These are phyloP conservation scores for Phytophthora sansomeana DNA, from an alignment of 352 stramenopile species.

Conservation along the genomic window DNA sequence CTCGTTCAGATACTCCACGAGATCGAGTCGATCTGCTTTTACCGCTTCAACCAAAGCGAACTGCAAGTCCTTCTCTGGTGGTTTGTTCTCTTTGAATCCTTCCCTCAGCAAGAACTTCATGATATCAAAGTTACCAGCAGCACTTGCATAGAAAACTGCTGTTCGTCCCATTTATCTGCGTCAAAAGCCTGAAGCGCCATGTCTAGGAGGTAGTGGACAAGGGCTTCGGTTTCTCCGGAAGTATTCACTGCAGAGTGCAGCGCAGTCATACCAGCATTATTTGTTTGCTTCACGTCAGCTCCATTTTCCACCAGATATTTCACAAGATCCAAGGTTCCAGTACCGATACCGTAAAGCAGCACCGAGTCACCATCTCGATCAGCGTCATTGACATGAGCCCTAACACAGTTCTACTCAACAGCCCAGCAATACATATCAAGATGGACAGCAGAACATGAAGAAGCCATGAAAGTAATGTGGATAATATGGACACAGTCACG, in stretches of 20 bases:
- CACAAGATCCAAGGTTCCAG: neutral
- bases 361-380: neutral
- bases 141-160: slow-evolving; percentile 4
- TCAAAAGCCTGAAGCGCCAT: neutral
- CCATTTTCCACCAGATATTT: slow-evolving; percentile 1
- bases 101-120: neutral
- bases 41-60: neutral
- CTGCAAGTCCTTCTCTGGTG: neutral
- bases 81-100: neutral
- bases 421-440: too few relatives aligned
- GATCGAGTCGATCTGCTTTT: neutral
- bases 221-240: too few relatives aligned
- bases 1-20: neutral
- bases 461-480: too few relatives aligned
- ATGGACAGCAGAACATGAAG: too few relatives aligned
- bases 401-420: too few relatives aligned
- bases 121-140: neutral
- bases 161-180: neutral
- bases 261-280: neutral
- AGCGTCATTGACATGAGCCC: neutral
- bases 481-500: too few relatives aligned
- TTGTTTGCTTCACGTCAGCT: neutral
- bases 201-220: slow-evolving; percentile 11
- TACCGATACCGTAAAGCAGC: neutral
- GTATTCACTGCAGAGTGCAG: neutral